phyloP scores from a whole-genome alignment of 2,329 filamentous ascomycete species.

The Emmonsia crescens region DNA sequence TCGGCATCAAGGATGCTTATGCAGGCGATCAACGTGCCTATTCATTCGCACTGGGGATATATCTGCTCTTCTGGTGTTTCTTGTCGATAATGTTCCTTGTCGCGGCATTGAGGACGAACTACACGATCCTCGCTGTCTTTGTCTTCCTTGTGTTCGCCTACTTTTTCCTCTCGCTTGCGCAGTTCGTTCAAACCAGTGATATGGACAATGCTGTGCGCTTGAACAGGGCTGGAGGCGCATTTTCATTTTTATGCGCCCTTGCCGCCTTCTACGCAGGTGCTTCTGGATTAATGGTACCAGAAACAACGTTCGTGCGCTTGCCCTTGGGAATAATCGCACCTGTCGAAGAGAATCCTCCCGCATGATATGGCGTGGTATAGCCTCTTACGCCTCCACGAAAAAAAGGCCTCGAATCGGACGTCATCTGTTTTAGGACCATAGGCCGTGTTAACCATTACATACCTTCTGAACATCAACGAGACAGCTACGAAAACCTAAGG shows the following conservation, averaged over 20 bases:
- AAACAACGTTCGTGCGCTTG: constrained; percentile 34
- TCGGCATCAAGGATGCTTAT: constrained; percentile 42
- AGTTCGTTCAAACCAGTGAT: constrained; percentile 38
- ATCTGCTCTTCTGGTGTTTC: constrained; percentile 50
- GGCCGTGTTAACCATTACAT: too few species aligned
- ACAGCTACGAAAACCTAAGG: background rate
- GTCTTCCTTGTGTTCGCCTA: constrained; percentile 49
- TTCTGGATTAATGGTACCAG: constrained; percentile 33
- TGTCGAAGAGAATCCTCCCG: background rate
- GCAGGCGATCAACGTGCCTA: constrained; percentile 27
- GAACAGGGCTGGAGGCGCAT: constrained; percentile 36
- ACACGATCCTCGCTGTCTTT: constrained; percentile 49
- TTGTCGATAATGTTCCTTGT: constrained; percentile 47
- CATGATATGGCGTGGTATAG: background rate
- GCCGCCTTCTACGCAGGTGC: constrained; percentile 33
- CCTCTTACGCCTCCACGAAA: background rate
- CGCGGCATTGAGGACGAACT: constrained; percentile 47
- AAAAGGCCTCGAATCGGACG: background rate
- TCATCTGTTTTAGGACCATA: background rate
- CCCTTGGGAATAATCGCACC: constrained; percentile 29
- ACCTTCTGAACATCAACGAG: background rate
- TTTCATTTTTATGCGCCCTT: constrained; percentile 29
- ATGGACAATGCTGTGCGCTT: constrained; percentile 30
- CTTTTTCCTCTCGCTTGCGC: constrained; percentile 44
- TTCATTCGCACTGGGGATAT: constrained; percentile 47